A percentile compares a stretch with the other conserved stretches of the same genome.
These are phyloP conservation scores for Phycomyces nitens DNA, from an alignment of 192 early-diverging fungal genomes.

Conservation along the genomic window DNA sequence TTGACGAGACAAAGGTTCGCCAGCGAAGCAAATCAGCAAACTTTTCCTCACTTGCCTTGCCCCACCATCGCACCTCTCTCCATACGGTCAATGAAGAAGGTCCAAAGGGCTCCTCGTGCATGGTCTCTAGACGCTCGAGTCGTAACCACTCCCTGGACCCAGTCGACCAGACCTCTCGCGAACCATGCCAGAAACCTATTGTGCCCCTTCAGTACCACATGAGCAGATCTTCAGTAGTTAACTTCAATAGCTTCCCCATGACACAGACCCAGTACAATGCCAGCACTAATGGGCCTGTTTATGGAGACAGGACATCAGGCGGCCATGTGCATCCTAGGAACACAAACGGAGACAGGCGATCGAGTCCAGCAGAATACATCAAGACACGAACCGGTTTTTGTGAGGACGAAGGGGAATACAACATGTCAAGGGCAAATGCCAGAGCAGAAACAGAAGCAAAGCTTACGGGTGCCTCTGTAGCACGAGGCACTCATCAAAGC, in stretches of 20 bases:
- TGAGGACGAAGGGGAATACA: constrained; percentile 10
- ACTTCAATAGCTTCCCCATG: constrained; percentile 19
- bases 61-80: constrained; percentile 7
- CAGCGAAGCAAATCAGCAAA: neutral
- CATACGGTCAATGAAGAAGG: constrained; percentile 29
- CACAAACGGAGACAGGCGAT: neutral
- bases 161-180: neutral
- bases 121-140: neutral
- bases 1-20: neutral
- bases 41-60: neutral
- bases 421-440: constrained; percentile 19
- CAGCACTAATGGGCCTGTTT: neutral
- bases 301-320: neutral
- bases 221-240: constrained; percentile 11
- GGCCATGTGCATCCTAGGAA: neutral
- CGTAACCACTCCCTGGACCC: neutral
- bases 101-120: no score
- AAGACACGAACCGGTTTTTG: neutral
- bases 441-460: constrained; percentile 37
- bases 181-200: neutral
- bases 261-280: neutral
- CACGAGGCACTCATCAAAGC: neutral
- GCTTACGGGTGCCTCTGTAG: constrained; percentile 16
- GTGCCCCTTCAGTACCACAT: neutral
- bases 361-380: neutral